phyloP scores from a whole-genome alignment of 2,329 filamentous ascomycete genomes.

The Aspergillus pseudonomiae region DNA sequence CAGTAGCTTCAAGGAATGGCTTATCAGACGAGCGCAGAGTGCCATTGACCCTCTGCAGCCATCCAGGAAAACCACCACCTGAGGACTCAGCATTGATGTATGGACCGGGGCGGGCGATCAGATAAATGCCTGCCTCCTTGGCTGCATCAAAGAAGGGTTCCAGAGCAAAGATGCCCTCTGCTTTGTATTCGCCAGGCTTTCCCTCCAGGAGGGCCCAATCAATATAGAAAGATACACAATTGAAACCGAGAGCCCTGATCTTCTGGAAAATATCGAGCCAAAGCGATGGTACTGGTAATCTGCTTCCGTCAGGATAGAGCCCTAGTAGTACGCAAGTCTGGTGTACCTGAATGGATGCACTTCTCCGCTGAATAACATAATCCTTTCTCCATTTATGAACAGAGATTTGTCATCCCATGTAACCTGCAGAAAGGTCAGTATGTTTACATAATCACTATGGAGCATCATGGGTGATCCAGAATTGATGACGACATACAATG shows the following conservation, averaged over 20 bases:
- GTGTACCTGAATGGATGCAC: conserved; percentile 67
- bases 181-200: conserved; percentile 68
- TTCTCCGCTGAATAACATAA: conserved; percentile 74
- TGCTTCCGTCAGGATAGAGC: conserved; percentile 23
- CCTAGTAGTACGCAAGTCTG: neutral
- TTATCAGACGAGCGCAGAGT: conserved; percentile 64
- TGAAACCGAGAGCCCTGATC: conserved; percentile 79
- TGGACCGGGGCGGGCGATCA: conserved; percentile 71
- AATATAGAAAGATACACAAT: conserved; percentile 76
- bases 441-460: neutral
- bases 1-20: conserved; percentile 67
- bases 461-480: neutral
- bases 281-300: conserved; percentile 63
- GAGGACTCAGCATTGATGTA: conserved; percentile 79
- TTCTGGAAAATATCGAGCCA: conserved; percentile 80
- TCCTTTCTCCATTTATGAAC: conserved; percentile 68
- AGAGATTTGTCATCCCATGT: conserved; percentile 75
- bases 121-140: conserved; percentile 71
- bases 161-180: conserved; percentile 71
- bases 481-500: neutral
- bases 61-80: conserved; percentile 80
- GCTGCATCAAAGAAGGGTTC: conserved; percentile 79
- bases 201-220: conserved; percentile 80
- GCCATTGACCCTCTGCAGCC: conserved; percentile 71
- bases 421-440: conserved; percentile 41